A percentile compares a stretch with the other conserved stretches of the same genome.
Evolutionary conservation across 805 yeast species (phyloP).

Genomic region (Myxozyma geophila): DNA sequence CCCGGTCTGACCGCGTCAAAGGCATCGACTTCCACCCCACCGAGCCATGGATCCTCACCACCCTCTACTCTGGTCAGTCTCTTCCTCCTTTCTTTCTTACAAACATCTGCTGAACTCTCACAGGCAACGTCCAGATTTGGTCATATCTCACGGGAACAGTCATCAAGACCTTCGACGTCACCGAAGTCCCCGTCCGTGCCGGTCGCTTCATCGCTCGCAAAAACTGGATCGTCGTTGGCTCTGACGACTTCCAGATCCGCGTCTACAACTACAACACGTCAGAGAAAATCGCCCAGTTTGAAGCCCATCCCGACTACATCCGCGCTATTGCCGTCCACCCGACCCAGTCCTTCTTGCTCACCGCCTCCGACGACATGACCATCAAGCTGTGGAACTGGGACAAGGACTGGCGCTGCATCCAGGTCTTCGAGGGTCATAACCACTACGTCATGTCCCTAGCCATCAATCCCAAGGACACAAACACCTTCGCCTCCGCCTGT

Average conservation of each 20-base stretch:
- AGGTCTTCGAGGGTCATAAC: constrained; percentile 91
- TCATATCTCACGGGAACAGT: constrained; percentile 77
- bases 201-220: constrained; percentile 94
- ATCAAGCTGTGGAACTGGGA: constrained; percentile 99
- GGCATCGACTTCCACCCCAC: constrained; percentile 98
- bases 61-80: constrained; percentile 41
- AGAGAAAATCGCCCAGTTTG: constrained; percentile 91
- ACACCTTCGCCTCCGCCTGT: constrained; percentile 96
- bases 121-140: constrained; percentile 91
- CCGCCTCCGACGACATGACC: constrained; percentile 90
- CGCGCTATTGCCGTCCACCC: constrained; percentile 95
- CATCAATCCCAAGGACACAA: constrained; percentile 96
- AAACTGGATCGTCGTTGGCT: constrained; percentile 95
- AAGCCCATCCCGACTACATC: constrained; percentile 97
- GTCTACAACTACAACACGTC: constrained; percentile 95
- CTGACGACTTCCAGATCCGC: constrained; percentile 93
- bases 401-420: constrained; percentile 85
- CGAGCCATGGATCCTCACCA: constrained; percentile 78
- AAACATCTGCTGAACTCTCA: not conserved
- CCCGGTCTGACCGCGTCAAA: constrained; percentile 95
- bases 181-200: constrained; percentile 95
- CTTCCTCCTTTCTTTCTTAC: not conserved
- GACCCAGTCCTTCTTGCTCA: constrained; percentile 81
- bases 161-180: constrained; percentile 88
- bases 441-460: constrained; percentile 94